Percentiles rank a stretch among this genome's conserved stretches.
These are phyloP conservation scores for Phytophthora crassamura DNA, from an alignment of 352 stramenopile species.

Conservation along the genomic window DNA sequence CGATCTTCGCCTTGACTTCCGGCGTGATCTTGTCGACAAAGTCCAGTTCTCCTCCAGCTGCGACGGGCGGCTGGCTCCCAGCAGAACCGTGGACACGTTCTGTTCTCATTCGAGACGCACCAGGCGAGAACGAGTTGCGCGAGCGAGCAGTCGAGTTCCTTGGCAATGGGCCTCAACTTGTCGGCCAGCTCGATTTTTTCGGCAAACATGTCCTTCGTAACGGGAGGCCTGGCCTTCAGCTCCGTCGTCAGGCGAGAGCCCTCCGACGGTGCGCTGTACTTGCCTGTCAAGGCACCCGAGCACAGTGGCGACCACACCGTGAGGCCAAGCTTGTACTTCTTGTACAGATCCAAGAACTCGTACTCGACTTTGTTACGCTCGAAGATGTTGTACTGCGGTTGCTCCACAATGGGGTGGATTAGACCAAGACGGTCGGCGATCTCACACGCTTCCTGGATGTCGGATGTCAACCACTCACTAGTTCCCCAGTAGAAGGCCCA, in stretches of 20 bases:
- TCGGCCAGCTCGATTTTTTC: slow-evolving; percentile 38
- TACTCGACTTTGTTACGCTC: slow-evolving; percentile 7
- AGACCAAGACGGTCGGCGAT: slow-evolving; percentile 44
- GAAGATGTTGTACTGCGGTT: slow-evolving; percentile 69
- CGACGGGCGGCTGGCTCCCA: slow-evolving; percentile 2
- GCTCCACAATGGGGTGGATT: slow-evolving; percentile 50
- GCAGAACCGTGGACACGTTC: slow-evolving; percentile 7
- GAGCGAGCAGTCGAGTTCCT: slow-evolving; percentile 45
- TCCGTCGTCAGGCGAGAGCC: slow-evolving; percentile 36
- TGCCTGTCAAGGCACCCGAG: slow-evolving; percentile 48
- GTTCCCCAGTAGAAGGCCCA: too few relatives aligned
- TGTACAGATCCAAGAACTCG: slow-evolving; percentile 12
- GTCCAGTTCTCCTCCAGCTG: slow-evolving; percentile 9
- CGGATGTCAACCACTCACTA: too few relatives aligned
- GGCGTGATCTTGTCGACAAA: slow-evolving; percentile 13
- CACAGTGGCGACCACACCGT: slow-evolving; percentile 44
- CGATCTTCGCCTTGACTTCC: slow-evolving; percentile 5
- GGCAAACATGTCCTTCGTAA: slow-evolving; percentile 25
- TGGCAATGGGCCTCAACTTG: slow-evolving; percentile 39
- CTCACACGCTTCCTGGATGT: too few relatives aligned
- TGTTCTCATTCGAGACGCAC: slow-evolving; percentile 34
- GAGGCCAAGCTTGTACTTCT: slow-evolving; percentile 15
- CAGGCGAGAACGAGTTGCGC: slow-evolving; percentile 61
- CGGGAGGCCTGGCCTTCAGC: slow-evolving; percentile 41
- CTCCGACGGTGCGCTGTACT: slow-evolving; percentile 43